These are phyloP conservation scores for Cladosporium sp. DNA, from an alignment of 2,329 filamentous ascomycete species.

Conservation along the genomic window DNA sequence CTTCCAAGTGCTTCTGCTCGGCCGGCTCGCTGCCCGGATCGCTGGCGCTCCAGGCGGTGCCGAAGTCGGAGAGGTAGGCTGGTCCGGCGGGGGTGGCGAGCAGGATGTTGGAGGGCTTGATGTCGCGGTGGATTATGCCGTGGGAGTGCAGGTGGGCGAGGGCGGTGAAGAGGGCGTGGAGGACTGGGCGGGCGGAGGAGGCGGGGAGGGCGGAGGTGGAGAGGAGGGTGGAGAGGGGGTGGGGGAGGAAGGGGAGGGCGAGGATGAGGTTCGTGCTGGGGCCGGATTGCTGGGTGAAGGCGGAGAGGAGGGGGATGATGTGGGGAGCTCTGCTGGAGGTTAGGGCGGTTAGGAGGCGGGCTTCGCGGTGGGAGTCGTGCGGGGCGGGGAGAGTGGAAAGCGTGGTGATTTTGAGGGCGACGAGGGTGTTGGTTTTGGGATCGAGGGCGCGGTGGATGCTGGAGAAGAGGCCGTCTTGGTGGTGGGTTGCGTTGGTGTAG, in stretches of 20 bases:
- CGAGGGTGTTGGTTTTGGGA: constrained; percentile 31
- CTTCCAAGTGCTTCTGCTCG: constrained; percentile 74
- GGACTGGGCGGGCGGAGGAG: constrained; percentile 39
- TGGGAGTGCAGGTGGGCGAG: constrained; percentile 64
- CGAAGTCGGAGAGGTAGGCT: constrained; percentile 82
- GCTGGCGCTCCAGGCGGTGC: constrained; percentile 74
- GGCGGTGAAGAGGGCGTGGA: constrained; percentile 65
- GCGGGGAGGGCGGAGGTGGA: constrained; percentile 25
- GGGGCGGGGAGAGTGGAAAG: constrained; percentile 67
- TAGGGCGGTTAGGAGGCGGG: constrained; percentile 63
- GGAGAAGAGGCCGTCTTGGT: constrained; percentile 68
- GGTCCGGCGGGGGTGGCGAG: constrained; percentile 49
- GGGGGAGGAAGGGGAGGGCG: constrained; percentile 76
- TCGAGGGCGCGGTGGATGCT: constrained; percentile 66
- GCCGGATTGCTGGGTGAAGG: constrained; percentile 55
- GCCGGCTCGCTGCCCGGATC: constrained; percentile 54
- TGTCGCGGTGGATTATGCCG: constrained; percentile 83
- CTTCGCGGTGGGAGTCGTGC: constrained; percentile 76
- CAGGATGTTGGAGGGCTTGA: constrained; percentile 82
- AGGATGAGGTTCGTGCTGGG: constrained; percentile 64
- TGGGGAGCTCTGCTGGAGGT: constrained; percentile 49
- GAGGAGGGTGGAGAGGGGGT: constrained; percentile 66
- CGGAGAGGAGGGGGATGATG: constrained; percentile 64
- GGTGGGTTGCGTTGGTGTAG: constrained; percentile 52
- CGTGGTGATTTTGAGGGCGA: constrained; percentile 81